Conservation (phyloP, 345 rosid species). For the Aquilaria sinensis region DNA sequence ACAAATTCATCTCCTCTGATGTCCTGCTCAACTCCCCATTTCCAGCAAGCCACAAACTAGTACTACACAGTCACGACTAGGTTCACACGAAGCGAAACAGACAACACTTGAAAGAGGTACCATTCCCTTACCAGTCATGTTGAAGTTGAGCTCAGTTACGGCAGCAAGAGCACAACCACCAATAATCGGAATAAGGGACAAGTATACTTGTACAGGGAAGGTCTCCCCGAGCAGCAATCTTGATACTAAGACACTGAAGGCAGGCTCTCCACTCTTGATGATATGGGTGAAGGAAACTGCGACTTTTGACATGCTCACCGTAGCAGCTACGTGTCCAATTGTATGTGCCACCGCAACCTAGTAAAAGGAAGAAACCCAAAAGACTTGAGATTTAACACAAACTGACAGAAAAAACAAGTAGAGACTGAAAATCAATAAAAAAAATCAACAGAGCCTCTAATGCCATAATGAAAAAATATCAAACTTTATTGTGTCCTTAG, state of each 20-base stretch:
- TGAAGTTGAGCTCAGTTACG: conserved; percentile 34
- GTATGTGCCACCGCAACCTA: conserved; percentile 97
- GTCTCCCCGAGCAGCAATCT: conserved; percentile 78
- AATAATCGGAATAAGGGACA: conserved; percentile 35
- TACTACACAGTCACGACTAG: not conserved
- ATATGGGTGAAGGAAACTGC: conserved; percentile 95
- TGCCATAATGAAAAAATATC: too few relatives aligned
- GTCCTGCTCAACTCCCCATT: too few relatives aligned
- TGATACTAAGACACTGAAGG: conserved; percentile 86
- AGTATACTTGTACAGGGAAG: conserved; percentile 64
- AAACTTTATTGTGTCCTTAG: too few relatives aligned
- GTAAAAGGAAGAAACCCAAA: conserved; percentile 3
- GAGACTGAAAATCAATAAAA: not conserved
- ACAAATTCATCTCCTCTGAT: too few relatives aligned
- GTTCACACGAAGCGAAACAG: not conserved
- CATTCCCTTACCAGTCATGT: conserved; percentile 61
- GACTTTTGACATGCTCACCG: conserved; percentile 97
- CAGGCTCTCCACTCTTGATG: conserved; percentile 95
- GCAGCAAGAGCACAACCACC: conserved; percentile 34
- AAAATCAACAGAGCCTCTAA: too few relatives aligned
- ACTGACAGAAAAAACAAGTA: not conserved
- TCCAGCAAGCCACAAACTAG: not conserved
- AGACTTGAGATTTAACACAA: conserved; percentile 11
- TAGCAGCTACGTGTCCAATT: conserved; percentile 95
- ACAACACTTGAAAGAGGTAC: not conserved